These are phyloP conservation scores for Solidago caesia DNA, from an alignment of 129 eudicot genomes.

Conservation along the genomic window DNA sequence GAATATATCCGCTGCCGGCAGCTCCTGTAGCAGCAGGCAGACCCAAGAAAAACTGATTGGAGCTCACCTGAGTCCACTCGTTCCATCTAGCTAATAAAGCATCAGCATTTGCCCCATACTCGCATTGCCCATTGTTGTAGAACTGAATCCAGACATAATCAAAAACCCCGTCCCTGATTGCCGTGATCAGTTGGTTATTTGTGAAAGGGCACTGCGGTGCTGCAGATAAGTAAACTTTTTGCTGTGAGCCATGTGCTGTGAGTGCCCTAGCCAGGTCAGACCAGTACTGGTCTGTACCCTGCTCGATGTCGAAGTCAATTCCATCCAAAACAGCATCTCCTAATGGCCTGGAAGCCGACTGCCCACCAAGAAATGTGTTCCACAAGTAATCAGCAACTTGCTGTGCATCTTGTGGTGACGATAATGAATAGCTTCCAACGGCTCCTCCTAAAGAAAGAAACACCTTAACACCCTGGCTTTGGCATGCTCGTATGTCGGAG, in stretches of 20 bases:
- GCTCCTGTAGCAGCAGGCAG: constrained; percentile 58
- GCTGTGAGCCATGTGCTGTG: constrained; percentile 20
- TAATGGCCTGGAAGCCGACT: constrained; percentile 47
- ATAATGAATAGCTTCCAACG: constrained; percentile 39
- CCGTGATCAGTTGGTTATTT: constrained; percentile 34
- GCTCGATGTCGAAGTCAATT: constrained; percentile 70
- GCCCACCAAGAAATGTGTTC: constrained; percentile 61
- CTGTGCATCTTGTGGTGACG: constrained; percentile 59
- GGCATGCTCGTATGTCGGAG: constrained; percentile 48
- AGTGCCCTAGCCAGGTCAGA: constrained; percentile 52
- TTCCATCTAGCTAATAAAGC: constrained; percentile 57
- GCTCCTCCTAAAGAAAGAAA: constrained; percentile 68
- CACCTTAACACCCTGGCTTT: constrained; percentile 51
- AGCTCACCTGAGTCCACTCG: constrained; percentile 47
- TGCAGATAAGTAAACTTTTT: constrained; percentile 59
- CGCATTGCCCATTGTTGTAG: constrained; percentile 57
- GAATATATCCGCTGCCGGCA: constrained; percentile 55
- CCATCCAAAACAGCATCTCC: constrained; percentile 73
- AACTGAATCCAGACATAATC: constrained; percentile 84
- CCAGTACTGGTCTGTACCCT: constrained; percentile 40
- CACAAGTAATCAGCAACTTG: constrained; percentile 53
- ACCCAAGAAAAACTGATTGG: constrained; percentile 57
- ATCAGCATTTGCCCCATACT: constrained; percentile 38
- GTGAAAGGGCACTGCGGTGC: constrained; percentile 86
- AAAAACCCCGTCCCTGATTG: constrained; percentile 47